Base-by-base conservation (phyloP, 192 early-diverging fungal species). In the Entomortierella chlamydospora region DNA sequence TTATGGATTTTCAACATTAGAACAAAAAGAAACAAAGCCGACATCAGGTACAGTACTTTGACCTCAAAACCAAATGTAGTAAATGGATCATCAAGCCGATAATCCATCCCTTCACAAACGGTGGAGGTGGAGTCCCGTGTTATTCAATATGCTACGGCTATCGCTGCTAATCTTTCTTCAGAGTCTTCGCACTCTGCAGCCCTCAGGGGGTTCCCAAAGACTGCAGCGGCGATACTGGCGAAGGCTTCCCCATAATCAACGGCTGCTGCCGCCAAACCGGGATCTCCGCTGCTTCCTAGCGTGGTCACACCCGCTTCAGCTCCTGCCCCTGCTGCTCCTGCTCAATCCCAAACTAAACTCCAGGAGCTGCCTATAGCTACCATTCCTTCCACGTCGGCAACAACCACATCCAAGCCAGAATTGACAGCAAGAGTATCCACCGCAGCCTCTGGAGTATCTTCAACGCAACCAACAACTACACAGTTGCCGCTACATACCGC, bases 11-110 rank as follows among this genome's bases (percentile, higher is more conserved):
- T 72, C 78, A 17, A 42, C 65, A 33, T 76, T 61, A 57, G 72
- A 83, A 50, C 22, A 50, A 61, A 87, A 81, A 56, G 71, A 72
- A 30, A 39, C 64, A 41, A 82, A 85, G 45, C 61, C 72, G 31
- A 18, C 73, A 47, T 28, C 61, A 26, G 51, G 47, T 18, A 23
- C 72, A 57, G 47, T 18, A 23, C 72, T 23, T 15, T 33, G 22
- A 18, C 23, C 18, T 34, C 25, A 54, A 59, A 52, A 49, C n/a
- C 64, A 28, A 42, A 63, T 5, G 37, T 54, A 31, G 18, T 42
- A 18, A 57, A 49, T 28, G 55, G 12, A 22, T 41, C 53, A 0
- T 20, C 30, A 18, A 70, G 15, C 30, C 63, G 29, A 28, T 45
- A 30, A 33, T 20, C 61, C 41, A 30, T 37, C 61, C 9, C 64